Conservation (phyloP, 2,329 filamentous ascomycete genomes). For the Trichoderma sp. region DNA sequence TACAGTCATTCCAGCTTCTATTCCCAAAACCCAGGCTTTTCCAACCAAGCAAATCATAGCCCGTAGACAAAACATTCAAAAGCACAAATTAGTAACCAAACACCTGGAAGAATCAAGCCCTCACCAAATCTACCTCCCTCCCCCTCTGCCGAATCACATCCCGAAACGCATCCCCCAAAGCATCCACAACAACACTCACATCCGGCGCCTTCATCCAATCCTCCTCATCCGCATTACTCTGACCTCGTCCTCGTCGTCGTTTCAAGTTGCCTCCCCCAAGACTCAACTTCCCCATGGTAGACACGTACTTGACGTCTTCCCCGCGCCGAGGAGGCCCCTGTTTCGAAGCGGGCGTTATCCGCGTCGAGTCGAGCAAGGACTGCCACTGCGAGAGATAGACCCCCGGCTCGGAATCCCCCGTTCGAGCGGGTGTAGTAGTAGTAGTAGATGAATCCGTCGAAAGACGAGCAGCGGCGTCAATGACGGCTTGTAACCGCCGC, state of each 20-base stretch:
- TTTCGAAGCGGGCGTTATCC: slow-evolving; percentile 61
- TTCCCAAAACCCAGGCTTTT: no score
- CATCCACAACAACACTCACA: slow-evolving; percentile 38
- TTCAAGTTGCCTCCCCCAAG: slow-evolving; percentile 35
- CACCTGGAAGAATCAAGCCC: background rate
- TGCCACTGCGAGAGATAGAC: slow-evolving; percentile 75
- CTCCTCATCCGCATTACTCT: background rate
- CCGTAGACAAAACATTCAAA: background rate
- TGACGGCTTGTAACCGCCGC: slow-evolving; percentile 58
- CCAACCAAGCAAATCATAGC: no score
- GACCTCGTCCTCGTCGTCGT: background rate
- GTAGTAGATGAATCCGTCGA: background rate
- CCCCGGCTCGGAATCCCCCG: slow-evolving; percentile 61
- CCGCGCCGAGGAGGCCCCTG: slow-evolving; percentile 54
- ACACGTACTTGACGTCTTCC: slow-evolving; percentile 52
- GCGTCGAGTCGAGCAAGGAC: slow-evolving; percentile 67
- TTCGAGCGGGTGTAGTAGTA: background rate
- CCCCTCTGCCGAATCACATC: slow-evolving; percentile 47
- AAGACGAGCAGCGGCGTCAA: slow-evolving; percentile 38
- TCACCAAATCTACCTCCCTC: background rate
- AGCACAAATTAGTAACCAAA: background rate
- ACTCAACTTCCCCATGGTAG: slow-evolving; percentile 49
- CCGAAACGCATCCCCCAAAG: slow-evolving; percentile 47
- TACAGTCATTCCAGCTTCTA: no score
- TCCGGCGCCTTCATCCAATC: slow-evolving; percentile 33